A percentile compares a stretch with the other conserved stretches of the same genome.
phyloP scores from a whole-genome alignment of 768 basidiomycete species.

The Collybia sordida region DNA sequence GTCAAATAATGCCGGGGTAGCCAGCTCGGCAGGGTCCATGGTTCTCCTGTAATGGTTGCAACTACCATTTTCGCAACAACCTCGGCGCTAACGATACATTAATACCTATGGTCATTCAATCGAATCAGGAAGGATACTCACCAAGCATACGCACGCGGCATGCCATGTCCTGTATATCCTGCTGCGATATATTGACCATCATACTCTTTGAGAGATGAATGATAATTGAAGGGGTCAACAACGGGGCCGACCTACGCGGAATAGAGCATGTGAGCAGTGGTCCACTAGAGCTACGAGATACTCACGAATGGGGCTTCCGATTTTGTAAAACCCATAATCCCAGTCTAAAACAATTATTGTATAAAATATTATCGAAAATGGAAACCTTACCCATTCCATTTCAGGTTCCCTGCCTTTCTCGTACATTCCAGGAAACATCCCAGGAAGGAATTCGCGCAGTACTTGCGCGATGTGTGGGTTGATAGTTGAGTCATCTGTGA shows the following conservation, averaged over 20 bases:
- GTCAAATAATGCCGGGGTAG: slow-evolving; percentile 57
- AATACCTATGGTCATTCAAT: background rate
- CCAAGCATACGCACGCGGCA: slow-evolving; percentile 78
- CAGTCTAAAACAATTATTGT: slow-evolving; percentile 50
- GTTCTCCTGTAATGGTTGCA: slow-evolving; percentile 40
- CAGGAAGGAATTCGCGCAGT: slow-evolving; percentile 59
- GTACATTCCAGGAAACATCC: slow-evolving; percentile 54
- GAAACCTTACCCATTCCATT: slow-evolving; percentile 72
- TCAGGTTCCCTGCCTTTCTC: slow-evolving; percentile 50
- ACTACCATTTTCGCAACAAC: slow-evolving; percentile 58
- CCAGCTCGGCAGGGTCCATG: slow-evolving; percentile 61
- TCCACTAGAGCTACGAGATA: slow-evolving; percentile 1
- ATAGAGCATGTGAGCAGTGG: no score
- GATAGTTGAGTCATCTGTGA: slow-evolving; percentile 56
- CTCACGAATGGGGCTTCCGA: slow-evolving; percentile 66
- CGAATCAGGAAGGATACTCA: slow-evolving; percentile 24
- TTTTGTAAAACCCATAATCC: slow-evolving; percentile 78
- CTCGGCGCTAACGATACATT: slow-evolving; percentile 48
- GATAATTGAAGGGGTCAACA: slow-evolving; percentile 11
- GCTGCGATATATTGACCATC: slow-evolving; percentile 69
- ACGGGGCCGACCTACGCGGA: slow-evolving; percentile 49
- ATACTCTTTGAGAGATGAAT: slow-evolving; percentile 23
- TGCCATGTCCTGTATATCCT: slow-evolving; percentile 78
- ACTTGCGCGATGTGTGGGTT: slow-evolving; percentile 44
- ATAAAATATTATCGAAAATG: background rate